Base-by-base conservation (phyloP, 768 basidiomycete genomes). In the Suillus americanus region DNA sequence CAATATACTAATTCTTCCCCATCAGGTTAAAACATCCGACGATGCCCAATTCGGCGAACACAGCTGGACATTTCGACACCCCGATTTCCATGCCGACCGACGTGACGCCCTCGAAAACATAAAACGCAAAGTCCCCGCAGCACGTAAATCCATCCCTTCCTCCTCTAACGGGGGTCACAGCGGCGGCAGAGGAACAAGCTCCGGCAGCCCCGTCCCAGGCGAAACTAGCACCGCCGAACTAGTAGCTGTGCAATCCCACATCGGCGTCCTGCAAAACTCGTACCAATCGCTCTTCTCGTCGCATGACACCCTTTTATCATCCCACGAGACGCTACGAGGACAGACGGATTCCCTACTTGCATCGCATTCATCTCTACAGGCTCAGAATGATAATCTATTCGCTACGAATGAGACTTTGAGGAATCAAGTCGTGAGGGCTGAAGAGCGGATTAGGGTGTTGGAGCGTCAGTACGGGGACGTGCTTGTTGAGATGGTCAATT, bases 11-110 rank as follows among this genome's bases (percentile, higher is more conserved):
- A 59, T 41, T 18, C 1, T 41, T 59, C 16, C 2, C 12, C 10
- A 28, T 55, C 64, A 81, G 82, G 87, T 95, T 67, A 96, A 95
- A 77, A 94, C 92, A 70, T 88, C 87, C 2, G 94, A 95, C 67
- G 93, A 93, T 69, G 81, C 86, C 73, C 85, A 88, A 67, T 93
- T 83, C 64, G 85, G 86, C 63, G 86, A 87, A 67, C 85, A 86
- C 66, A 74, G 80, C 43, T 84, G 83, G 83, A 85, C 82, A 1
- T 84, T 84, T 66, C 79, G 81, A n/a, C 83, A 84, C 61, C 83
- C 83, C 20, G 83, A 83, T 66, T 84, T 83, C 65, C 83, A 81
- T 67, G 75, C 82, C 20, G 83, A 85, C 69, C 77, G 82, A 50
- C 81, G 81, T 28, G 83, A 85, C 55, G 82, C 80, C 12, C 81